Evolutionary conservation across 148 eudicot genomes (phyloP).

Genomic region (Agrostemma githago): DNA sequence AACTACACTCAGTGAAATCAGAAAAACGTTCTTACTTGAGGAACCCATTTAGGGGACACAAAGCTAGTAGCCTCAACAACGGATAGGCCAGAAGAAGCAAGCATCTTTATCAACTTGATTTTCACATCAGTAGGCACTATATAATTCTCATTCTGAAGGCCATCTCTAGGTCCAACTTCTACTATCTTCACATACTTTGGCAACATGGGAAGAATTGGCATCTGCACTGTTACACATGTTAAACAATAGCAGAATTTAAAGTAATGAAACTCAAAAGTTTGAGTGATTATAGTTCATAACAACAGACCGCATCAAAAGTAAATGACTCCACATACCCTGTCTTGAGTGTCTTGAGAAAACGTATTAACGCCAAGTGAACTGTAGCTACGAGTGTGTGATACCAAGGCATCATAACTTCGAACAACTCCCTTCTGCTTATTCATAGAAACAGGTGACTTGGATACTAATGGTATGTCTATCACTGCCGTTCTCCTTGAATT

Average conservation of each 20-base stretch:
- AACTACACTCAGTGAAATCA: constrained; percentile 2
- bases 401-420: constrained; percentile 14
- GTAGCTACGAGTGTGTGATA: constrained; percentile 25
- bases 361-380: constrained; percentile 26
- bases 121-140: constrained; percentile 79
- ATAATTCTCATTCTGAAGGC: constrained; percentile 80
- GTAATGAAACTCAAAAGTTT: neutral
- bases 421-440: constrained; percentile 10
- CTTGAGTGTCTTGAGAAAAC: neutral
- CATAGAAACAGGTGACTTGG: constrained; percentile 15
- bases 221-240: constrained; percentile 48
- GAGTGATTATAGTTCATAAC: neutral
- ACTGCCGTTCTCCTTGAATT: constrained; percentile 14
- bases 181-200: constrained; percentile 80
- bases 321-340: constrained; percentile 19
- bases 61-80: constrained; percentile 97
- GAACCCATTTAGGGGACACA: constrained; percentile 98
- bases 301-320: constrained; percentile 1
- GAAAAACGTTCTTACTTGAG: constrained; percentile 53
- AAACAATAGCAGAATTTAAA: constrained; percentile 2
- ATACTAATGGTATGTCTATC: constrained; percentile 15
- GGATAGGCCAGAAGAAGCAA: constrained; percentile 78
- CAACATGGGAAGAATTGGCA: constrained; percentile 36
- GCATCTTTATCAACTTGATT: constrained; percentile 81
- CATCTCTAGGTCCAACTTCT: constrained; percentile 98